Evolutionary conservation across 345 rosid species (phyloP).

Genomic region (Lenwebbia sp.): DNA sequence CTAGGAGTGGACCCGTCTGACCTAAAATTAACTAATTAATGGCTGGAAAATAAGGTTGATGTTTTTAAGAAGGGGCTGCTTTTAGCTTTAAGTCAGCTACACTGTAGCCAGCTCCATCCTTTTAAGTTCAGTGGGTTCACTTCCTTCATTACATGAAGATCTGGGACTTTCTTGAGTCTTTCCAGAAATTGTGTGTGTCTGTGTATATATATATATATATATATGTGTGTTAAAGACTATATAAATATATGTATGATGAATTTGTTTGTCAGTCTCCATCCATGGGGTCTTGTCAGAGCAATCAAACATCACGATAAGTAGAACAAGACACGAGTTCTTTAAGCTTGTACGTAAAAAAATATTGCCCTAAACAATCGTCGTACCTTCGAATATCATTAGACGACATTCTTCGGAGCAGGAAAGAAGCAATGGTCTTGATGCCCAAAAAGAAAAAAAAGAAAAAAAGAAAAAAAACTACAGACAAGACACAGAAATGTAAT

Average conservation of each 20-base stretch:
- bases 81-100: background rate
- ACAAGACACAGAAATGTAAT: background rate
- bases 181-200: background rate
- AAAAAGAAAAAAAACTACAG: background rate
- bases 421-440: background rate
- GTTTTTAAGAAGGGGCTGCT: background rate
- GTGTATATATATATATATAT: no score
- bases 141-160: background rate
- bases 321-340: background rate
- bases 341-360: background rate
- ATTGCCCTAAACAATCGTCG: background rate
- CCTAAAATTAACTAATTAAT: background rate
- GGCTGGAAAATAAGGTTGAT: background rate
- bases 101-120: background rate
- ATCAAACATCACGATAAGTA: background rate
- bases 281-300: background rate
- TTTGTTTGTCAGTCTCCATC: background rate
- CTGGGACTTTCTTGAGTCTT: background rate
- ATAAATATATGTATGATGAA: background rate
- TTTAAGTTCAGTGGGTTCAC: background rate
- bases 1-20: background rate
- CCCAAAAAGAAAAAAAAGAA: background rate
- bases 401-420: background rate
- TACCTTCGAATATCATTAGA: background rate
- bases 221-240: background rate